Conservation (phyloP, 164 flowering plant genomes). For the Cinnamomum chago region DNA sequence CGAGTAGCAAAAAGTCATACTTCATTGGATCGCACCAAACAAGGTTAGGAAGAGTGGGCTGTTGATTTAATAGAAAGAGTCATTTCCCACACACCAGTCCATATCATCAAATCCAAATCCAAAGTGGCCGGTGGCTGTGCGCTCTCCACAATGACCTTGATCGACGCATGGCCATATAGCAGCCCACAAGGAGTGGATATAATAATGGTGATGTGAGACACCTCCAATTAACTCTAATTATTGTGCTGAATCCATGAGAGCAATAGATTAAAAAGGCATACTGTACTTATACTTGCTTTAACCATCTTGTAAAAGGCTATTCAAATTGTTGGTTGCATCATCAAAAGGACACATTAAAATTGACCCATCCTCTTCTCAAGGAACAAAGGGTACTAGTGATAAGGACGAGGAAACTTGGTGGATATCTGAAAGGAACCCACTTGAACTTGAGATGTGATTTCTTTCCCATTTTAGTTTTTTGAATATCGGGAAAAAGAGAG, state of each 20-base stretch:
- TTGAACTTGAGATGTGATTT: not conserved
- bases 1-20: too few species aligned
- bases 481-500: not conserved
- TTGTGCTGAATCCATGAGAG: not conserved
- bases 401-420: conserved; percentile 22
- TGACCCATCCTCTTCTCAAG: conserved; percentile 33
- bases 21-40: conserved; percentile 21
- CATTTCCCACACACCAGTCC: not conserved
- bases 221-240: conserved; percentile 3
- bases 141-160: conserved; percentile 3
- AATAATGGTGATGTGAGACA: not conserved
- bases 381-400: conserved; percentile 17
- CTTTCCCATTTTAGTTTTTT: not conserved
- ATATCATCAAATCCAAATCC: conserved; percentile 12
- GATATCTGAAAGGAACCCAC: conserved; percentile 25
- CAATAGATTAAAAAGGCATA: too few species aligned
- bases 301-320: conserved; percentile 17
- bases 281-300: conserved; percentile 18
- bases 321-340: not conserved
- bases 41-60: conserved; percentile 2
- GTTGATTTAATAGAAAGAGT: not conserved
- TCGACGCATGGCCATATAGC: not conserved
- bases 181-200: not conserved
- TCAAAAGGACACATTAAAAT: conserved; percentile 3
- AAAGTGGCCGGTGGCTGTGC: conserved; percentile 6